Evolutionary conservation across 164 flowering plant species (phyloP).

Genomic region (Malania oleifera): DNA sequence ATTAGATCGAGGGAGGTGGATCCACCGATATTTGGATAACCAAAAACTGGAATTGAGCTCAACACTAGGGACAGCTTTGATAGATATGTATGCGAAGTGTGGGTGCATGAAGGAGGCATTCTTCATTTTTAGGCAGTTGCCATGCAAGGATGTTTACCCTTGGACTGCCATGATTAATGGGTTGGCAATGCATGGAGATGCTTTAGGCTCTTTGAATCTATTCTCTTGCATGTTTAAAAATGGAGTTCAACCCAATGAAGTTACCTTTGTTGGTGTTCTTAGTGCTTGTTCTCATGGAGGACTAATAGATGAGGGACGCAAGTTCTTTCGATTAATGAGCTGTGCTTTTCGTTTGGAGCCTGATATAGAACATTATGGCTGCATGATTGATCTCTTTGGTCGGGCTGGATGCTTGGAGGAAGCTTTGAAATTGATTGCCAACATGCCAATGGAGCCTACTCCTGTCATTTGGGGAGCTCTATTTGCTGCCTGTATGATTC

Average conservation of each 20-base stretch:
- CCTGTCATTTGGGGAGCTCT: slow-evolving; percentile 34
- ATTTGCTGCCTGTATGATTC: slow-evolving; percentile 33
- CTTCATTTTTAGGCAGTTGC: slow-evolving; percentile 16
- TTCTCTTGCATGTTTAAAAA: slow-evolving; percentile 23
- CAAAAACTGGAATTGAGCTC: slow-evolving; percentile 17
- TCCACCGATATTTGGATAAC: slow-evolving; percentile 20
- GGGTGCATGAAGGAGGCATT: slow-evolving; percentile 28
- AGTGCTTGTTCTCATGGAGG: slow-evolving; percentile 40
- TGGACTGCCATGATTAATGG: slow-evolving; percentile 42
- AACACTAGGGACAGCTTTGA: slow-evolving; percentile 25
- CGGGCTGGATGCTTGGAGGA: slow-evolving; percentile 26
- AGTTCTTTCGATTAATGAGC: slow-evolving; percentile 23
- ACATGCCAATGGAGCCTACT: slow-evolving; percentile 29
- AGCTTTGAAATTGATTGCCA: slow-evolving; percentile 19
- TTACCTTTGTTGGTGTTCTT: slow-evolving; percentile 33
- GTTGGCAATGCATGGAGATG: slow-evolving; percentile 33
- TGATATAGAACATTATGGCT: slow-evolving; percentile 26
- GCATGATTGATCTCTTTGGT: slow-evolving; percentile 27
- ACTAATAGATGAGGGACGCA: slow-evolving; percentile 25
- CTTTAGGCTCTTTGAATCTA: slow-evolving; percentile 20
- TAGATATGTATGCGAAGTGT: slow-evolving; percentile 27
- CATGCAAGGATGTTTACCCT: slow-evolving; percentile 27
- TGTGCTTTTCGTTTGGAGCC: slow-evolving; percentile 24
- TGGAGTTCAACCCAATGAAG: slow-evolving; percentile 30
- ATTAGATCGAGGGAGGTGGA: slow-evolving; percentile 28